Percentiles rank a stretch among this genome's conserved stretches.
These are phyloP conservation scores for Colletotrichum eremochloae DNA, from an alignment of 2,329 filamentous ascomycete species.

Conservation along the genomic window DNA sequence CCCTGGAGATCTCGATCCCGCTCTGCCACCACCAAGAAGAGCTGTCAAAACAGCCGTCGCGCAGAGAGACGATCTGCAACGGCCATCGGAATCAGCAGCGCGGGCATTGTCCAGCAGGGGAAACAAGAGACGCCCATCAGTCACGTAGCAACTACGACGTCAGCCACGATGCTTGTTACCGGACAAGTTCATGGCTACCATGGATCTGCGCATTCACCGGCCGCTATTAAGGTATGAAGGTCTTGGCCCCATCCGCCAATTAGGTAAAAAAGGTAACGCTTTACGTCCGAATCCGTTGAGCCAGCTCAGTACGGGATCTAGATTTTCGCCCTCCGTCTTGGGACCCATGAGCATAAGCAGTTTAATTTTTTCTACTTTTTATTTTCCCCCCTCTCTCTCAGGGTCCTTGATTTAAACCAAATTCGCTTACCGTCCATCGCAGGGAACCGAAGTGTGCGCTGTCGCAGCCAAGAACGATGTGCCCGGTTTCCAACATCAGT, in stretches of 20 bases:
- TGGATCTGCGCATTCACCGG: background rate
- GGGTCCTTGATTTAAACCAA: background rate
- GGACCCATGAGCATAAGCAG: background rate
- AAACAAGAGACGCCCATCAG: background rate
- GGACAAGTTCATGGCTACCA: background rate
- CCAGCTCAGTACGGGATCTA: constrained; percentile 15
- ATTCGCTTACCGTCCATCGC: constrained; percentile 10
- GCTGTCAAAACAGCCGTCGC: constrained; percentile 22
- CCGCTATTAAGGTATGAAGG: background rate
- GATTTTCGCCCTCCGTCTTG: constrained; percentile 16
- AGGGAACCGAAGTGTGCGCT: constrained; percentile 4
- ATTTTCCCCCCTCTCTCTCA: background rate
- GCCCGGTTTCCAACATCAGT: too few species aligned
- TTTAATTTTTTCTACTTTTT: background rate
- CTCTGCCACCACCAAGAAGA: background rate
- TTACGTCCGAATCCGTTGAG: constrained; percentile 23
- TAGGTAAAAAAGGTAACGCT: constrained; percentile 22
- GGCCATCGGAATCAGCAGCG: background rate
- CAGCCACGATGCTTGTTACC: background rate
- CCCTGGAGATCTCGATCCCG: constrained; percentile 37
- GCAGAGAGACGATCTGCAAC: constrained; percentile 19
- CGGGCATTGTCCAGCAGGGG: background rate
- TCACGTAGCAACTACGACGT: background rate
- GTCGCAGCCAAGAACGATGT: too few species aligned
- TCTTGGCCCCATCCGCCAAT: constrained; percentile 20